phyloP scores from a whole-genome alignment of 768 basidiomycete genomes.

The Amyloporia xantha region DNA sequence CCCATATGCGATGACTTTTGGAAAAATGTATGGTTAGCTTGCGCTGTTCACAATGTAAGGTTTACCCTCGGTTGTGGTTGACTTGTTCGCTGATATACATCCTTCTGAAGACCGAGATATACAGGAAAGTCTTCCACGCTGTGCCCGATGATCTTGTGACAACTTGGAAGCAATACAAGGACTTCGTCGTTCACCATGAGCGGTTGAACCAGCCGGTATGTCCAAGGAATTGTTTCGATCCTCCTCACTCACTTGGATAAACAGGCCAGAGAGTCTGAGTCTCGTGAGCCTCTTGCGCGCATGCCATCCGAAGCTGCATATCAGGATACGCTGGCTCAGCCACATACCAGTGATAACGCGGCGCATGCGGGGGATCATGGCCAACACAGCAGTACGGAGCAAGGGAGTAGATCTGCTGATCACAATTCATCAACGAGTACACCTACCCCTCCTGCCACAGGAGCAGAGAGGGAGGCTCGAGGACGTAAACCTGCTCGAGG shows the following conservation, averaged over 20 bases:
- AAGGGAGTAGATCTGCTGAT: conserved; percentile 15
- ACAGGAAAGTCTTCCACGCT: conserved; percentile 89
- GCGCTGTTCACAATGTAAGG: conserved; percentile 83
- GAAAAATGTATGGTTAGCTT: conserved; percentile 84
- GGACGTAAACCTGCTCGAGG: conserved; percentile 35
- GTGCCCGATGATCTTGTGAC: conserved; percentile 89
- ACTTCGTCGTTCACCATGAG: conserved; percentile 73
- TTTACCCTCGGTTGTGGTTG: too few relatives aligned
- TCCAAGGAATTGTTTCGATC: background rate
- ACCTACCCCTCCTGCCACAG: conserved; percentile 7
- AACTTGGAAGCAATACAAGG: conserved; percentile 95
- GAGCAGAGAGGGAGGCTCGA: conserved; percentile 27
- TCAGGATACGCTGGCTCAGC: conserved; percentile 24
- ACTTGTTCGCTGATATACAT: too few relatives aligned
- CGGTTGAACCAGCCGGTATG: conserved; percentile 63
- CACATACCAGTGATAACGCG: conserved; percentile 15
- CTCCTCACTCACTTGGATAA: background rate
- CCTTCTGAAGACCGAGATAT: conserved; percentile 97
- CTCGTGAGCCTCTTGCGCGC: conserved; percentile 42
- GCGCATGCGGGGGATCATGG: conserved; percentile 14
- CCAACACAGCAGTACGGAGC: conserved; percentile 9
- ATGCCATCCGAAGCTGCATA: conserved; percentile 55
- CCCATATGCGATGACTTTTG: conserved; percentile 85
- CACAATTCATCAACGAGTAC: conserved; percentile 13
- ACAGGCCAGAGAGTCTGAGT: conserved; percentile 37